These are phyloP conservation scores for Agaricales sp. DNA, from an alignment of 1,284 basidiomycete species.

Conservation along the genomic window DNA sequence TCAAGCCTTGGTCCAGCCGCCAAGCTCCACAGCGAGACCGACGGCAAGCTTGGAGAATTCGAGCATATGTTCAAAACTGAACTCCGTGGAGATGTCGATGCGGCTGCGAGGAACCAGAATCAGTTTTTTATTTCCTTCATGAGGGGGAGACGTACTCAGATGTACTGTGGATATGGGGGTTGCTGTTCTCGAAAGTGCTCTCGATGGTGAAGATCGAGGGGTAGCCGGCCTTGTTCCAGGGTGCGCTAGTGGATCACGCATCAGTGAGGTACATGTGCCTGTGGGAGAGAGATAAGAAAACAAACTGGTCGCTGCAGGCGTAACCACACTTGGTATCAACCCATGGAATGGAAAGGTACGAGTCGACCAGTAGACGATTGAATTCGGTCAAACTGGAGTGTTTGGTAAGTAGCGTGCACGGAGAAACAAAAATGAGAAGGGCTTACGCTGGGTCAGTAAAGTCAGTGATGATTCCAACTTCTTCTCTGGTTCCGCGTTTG, in stretches of 20 bases:
- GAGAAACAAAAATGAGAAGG: conserved; percentile 7
- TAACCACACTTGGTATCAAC: conserved; percentile 86
- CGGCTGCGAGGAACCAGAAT: conserved; percentile 35
- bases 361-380: conserved; percentile 67
- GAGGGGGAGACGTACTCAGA: conserved; percentile 50
- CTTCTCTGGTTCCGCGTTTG: conserved; percentile 78
- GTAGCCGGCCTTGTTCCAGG: conserved; percentile 81
- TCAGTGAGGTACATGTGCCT: conserved; percentile 18
- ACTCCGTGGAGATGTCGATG: conserved; percentile 79
- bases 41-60: conserved; percentile 87
- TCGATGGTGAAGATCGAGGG: conserved; percentile 78
- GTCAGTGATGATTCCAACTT: conserved; percentile 88
- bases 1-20: conserved; percentile 36
- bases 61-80: conserved; percentile 76
- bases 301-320: conserved; percentile 86
- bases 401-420: conserved; percentile 9
- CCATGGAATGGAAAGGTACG: conserved; percentile 74
- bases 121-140: background rate
- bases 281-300: conserved; percentile 12
- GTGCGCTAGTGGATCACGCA: conserved; percentile 45
- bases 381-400: conserved; percentile 60
- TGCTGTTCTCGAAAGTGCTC: conserved; percentile 63
- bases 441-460: conserved; percentile 61
- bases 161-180: conserved; percentile 74
- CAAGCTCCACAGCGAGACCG: conserved; percentile 77